Base-by-base conservation (phyloP, 306 rosid genomes). In the Malus fusca region DNA sequence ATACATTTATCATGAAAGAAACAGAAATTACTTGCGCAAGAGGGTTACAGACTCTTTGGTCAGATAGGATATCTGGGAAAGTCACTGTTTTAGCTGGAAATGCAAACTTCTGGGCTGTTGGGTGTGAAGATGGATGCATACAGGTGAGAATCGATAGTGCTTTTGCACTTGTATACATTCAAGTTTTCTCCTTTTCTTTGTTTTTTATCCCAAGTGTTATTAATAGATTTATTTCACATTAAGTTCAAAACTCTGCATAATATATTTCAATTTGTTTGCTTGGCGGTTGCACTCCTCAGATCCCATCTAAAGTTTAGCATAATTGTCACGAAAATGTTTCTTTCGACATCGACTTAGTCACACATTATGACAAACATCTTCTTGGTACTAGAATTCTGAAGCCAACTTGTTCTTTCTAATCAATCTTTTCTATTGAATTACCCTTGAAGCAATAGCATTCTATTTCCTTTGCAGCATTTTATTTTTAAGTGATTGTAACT, bases 1-100 rank as follows among this genome's bases (percentile, higher is more conserved):
- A 76, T 77, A 79, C 93, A 58, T 83, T 88, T 21, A 80, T 84
- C 76, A 84, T 86, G 90, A 90, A 84, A 79, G 97, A 92, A 92
- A 92, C 97, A 31, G 97, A 92, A 88, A 87, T 95, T 76, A 75
- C 84, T 60, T 92, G 99, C 87, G 82, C 84, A 4, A 89, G 76
- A 84, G 97, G 96, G 42, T 61, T 85, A 53, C 82, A 80, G 66
- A 87, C 79, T 72, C 91, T 95, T 73, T 95, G 99, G 99, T 92
- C 97, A 68, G 99, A 95, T 84, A 88, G 97, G 84, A 89, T 95
- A 69, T 85, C 92, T 3, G 99, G 92, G 75, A 92, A 92, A 80
- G 97, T 95, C 89, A 90, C 93, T 53, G 99, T 95, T 79, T 85
- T 95, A 79, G 97, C 97, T 71, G 99, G 99, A 78, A 92, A 95